Percentiles rank a stretch among this genome's conserved stretches.
phyloP scores from a whole-genome alignment of 2,329 filamentous ascomycete species.

The Mariannaea elegans region DNA sequence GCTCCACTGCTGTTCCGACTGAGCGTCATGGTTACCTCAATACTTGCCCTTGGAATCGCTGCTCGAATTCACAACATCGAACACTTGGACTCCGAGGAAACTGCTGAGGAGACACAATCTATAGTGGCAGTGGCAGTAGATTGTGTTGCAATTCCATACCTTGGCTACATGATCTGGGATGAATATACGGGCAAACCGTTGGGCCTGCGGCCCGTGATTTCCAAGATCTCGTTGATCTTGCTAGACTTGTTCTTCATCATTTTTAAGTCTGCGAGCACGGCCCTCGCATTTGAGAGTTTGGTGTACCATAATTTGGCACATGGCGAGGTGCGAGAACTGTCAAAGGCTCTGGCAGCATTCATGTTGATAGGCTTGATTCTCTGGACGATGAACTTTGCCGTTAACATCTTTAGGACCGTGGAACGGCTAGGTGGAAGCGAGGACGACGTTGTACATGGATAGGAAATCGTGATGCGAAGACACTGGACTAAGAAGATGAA shows the following conservation, averaged over 20 bases:
- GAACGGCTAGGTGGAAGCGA: slow-evolving; percentile 67
- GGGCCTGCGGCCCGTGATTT: slow-evolving; percentile 81
- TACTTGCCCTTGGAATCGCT: slow-evolving; percentile 81
- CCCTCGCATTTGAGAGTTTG: slow-evolving; percentile 86
- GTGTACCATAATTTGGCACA: slow-evolving; percentile 61
- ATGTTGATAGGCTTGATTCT: slow-evolving; percentile 83
- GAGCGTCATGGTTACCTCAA: slow-evolving; percentile 83
- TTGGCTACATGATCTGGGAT: slow-evolving; percentile 93
- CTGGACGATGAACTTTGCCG: slow-evolving; percentile 90
- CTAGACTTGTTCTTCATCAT: slow-evolving; percentile 97
- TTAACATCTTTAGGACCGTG: slow-evolving; percentile 80
- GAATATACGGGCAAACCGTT: slow-evolving; percentile 96
- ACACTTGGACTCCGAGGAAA: slow-evolving; percentile 50
- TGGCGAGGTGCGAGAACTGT: slow-evolving; percentile 59
- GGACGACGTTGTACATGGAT: slow-evolving; percentile 45
- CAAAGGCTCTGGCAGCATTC: slow-evolving; percentile 78
- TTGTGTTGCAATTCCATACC: slow-evolving; percentile 86
- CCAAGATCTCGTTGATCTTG: slow-evolving; percentile 89
- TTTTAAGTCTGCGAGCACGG: slow-evolving; percentile 93
- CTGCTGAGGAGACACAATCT: slow-evolving; percentile 75
- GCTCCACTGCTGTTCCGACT: slow-evolving; percentile 86
- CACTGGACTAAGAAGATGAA: slow-evolving; percentile 11
- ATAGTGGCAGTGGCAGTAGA: slow-evolving; percentile 92
- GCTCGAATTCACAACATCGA: slow-evolving; percentile 75
- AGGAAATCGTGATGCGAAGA: slow-evolving; percentile 3